Base-by-base conservation (phyloP, 495 filamentous ascomycete species). In the Darksidea phi region DNA sequence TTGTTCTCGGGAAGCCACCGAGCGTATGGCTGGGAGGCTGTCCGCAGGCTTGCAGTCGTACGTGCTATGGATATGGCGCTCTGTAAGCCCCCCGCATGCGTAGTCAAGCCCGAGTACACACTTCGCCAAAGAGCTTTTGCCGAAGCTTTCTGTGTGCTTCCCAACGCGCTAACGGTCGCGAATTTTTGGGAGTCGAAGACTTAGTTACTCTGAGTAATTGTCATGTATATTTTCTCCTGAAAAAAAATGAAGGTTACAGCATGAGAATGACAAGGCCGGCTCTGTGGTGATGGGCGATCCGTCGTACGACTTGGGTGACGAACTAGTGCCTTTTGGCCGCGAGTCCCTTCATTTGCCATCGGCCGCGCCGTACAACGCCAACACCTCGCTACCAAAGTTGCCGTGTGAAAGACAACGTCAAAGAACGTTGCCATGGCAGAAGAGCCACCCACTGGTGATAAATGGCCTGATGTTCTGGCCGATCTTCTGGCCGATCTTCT, bases 271-370 rank as follows among this genome's bases (percentile, higher is more conserved):
- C 5, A 32, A 18, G 59, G 38, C 38, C 56, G 59, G 28, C 13
- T 63, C 46, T 24, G 20, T 32, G 32, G 42, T 54, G 2, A 18
- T 15, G 48, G 23, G 62, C 49, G 50, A 60, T 37, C 48, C 43
- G 37, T 24, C 26, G 56, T 52, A 50, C 51, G 24, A 50, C 52
- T 17, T 12, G 11, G 13, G 57, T 20, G 41, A 54, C 53, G 48
- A 32, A 58, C 47, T 48, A 38, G 41, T 32, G 12, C 10, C 2
- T 23, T 50, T 10, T 45, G 20, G 18, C 55, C 18, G 0, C 49
- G 25, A n/a, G 18, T 61, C 47, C 49, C 57, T n/a, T 57, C 41
- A 52, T 47, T 57, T 66, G 58, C 47, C 48, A 61, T 66, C 63
- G 57, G 50, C 63, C 47, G 63, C 24, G n/a, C 53, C 37, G 64